Conservation (phyloP, 2,329 filamentous ascomycete species). For the Colletotrichum caudatum region DNA sequence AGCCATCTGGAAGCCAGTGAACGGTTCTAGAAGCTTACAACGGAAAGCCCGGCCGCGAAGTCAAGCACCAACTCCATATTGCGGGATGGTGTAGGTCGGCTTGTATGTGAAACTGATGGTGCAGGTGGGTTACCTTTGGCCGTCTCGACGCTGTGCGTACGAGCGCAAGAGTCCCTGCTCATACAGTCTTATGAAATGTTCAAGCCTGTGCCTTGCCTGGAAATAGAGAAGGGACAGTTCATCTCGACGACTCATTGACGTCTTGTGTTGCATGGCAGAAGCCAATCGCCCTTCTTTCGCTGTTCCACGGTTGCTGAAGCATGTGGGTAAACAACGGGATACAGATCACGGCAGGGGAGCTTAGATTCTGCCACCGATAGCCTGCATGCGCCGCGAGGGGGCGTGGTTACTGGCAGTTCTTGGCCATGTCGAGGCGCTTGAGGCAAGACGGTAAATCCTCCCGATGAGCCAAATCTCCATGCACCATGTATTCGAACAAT, state of each 20-base stretch:
- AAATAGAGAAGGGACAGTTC: background rate
- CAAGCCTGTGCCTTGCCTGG: background rate
- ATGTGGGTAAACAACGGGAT: background rate
- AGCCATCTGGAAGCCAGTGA: constrained; percentile 13
- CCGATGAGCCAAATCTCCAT: constrained; percentile 42
- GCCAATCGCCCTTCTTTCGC: constrained; percentile 6
- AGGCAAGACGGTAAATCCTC: constrained; percentile 41
- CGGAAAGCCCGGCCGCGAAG: constrained; percentile 23
- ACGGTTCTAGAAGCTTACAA: constrained; percentile 14
- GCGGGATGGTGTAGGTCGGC: background rate
- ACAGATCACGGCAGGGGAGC: background rate
- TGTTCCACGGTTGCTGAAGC: background rate
- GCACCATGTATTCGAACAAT: constrained; percentile 21
- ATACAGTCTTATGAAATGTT: background rate
- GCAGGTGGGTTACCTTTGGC: background rate
- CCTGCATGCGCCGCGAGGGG: constrained; percentile 20
- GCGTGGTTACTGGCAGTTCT: constrained; percentile 13
- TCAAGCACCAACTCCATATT: background rate
- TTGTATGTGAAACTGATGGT: background rate
- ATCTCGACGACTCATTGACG: background rate
- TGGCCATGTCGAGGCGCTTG: constrained; percentile 29
- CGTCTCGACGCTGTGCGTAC: background rate
- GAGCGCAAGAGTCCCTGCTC: background rate
- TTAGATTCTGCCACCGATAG: constrained; percentile 2
- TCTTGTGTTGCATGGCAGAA: background rate